Percentiles rank a stretch among this genome's conserved stretches.
Evolutionary conservation across 2,329 filamentous ascomycete genomes (phyloP).

Genomic region (Ophiostoma perfectum): DNA sequence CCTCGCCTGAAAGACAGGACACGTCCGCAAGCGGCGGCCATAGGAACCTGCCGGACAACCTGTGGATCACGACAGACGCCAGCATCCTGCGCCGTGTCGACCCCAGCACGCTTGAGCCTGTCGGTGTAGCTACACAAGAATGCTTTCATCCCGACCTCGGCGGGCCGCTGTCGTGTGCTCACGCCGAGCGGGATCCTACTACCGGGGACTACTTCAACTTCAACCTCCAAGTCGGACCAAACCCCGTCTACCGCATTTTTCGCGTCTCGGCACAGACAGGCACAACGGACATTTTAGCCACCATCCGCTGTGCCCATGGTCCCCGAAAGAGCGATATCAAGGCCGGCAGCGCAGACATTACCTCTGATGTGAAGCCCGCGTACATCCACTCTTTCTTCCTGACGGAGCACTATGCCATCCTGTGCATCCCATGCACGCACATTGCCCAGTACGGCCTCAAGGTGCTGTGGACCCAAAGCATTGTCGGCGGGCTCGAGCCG

Average conservation of each 20-base stretch:
- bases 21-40: slow-evolving; percentile 32
- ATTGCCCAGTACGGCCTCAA: slow-evolving; percentile 52
- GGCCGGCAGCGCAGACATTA: background rate
- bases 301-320: slow-evolving; percentile 32
- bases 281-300: slow-evolving; percentile 63
- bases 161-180: slow-evolving; percentile 63
- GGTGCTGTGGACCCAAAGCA: slow-evolving; percentile 59
- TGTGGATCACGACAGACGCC: slow-evolving; percentile 56
- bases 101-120: slow-evolving; percentile 65
- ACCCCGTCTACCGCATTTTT: slow-evolving; percentile 64
- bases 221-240: slow-evolving; percentile 61
- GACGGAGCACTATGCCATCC: slow-evolving; percentile 62
- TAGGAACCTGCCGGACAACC: slow-evolving; percentile 39
- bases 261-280: slow-evolving; percentile 55
- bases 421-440: slow-evolving; percentile 67
- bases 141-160: slow-evolving; percentile 61
- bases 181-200: slow-evolving; percentile 63
- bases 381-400: slow-evolving; percentile 84
- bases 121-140: slow-evolving; percentile 56
- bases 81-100: slow-evolving; percentile 57
- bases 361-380: slow-evolving; percentile 42
- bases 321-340: background rate
- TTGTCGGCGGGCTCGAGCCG: slow-evolving; percentile 61
- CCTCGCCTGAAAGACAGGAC: background rate
- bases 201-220: slow-evolving; percentile 78